Percentiles rank a stretch among this genome's conserved stretches.
These are phyloP conservation scores for Trypanosoma rangeli DNA, from an alignment of 208 protist genomes.

Conservation along the genomic window DNA sequence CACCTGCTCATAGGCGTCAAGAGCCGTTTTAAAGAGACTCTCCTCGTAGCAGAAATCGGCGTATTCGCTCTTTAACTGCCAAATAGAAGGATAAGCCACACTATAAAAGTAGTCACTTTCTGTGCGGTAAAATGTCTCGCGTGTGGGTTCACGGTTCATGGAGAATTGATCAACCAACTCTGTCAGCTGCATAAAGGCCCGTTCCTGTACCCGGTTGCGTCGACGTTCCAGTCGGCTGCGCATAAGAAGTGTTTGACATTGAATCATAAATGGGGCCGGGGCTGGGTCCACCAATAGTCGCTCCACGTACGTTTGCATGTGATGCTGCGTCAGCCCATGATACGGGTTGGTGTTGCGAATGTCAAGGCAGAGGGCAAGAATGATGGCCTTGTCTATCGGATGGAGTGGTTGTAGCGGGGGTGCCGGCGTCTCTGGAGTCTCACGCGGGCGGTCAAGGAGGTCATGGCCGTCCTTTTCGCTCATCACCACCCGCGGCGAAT, in stretches of 20 bases:
- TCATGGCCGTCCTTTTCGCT: constrained; percentile 83
- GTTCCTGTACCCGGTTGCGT: constrained; percentile 79
- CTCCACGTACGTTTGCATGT: constrained; percentile 90
- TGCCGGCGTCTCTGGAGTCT: constrained; percentile 39
- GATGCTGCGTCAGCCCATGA: constrained; percentile 86
- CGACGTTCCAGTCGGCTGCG: constrained; percentile 73
- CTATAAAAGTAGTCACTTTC: constrained; percentile 80
- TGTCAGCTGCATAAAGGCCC: constrained; percentile 89
- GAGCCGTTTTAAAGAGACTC: constrained; percentile 81
- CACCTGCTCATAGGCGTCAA: constrained; percentile 87
- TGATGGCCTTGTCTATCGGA: constrained; percentile 82
- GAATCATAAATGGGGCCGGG: constrained; percentile 71
- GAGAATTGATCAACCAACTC: constrained; percentile 87
- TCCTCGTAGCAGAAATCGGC: constrained; percentile 86
- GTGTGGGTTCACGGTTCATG: constrained; percentile 48
- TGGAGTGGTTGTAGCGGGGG: constrained; percentile 56
- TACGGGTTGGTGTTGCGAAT: constrained; percentile 88
- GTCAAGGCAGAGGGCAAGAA: constrained; percentile 85
- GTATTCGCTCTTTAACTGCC: constrained; percentile 82
- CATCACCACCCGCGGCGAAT: constrained; percentile 41
- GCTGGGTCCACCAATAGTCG: constrained; percentile 77
- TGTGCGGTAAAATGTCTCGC: constrained; percentile 48
- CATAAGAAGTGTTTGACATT: constrained; percentile 71
- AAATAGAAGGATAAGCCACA: constrained; percentile 80
- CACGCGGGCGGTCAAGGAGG: constrained; percentile 75